Evolutionary conservation across 768 basidiomycete genomes (phyloP).

Genomic region (Hypholoma fasciculare): DNA sequence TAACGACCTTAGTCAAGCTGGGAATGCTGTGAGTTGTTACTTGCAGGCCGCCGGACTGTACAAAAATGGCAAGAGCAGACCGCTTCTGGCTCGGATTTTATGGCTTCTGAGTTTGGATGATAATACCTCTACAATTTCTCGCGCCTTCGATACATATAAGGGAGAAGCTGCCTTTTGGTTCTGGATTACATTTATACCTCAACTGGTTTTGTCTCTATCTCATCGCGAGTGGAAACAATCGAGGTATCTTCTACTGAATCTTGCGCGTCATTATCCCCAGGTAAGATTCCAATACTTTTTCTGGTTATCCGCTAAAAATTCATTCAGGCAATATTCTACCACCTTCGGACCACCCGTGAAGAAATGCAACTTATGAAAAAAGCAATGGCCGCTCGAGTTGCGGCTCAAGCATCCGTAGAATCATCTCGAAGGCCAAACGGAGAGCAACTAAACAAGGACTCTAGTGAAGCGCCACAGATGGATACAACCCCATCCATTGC

Average conservation of each 20-base stretch:
- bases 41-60: slow-evolving; percentile 95
- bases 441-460: slow-evolving; percentile 27
- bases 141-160: slow-evolving; percentile 92
- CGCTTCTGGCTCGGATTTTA: slow-evolving; percentile 87
- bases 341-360: slow-evolving; percentile 71
- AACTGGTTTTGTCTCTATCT: slow-evolving; percentile 85
- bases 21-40: slow-evolving; percentile 95
- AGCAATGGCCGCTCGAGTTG: slow-evolving; percentile 36
- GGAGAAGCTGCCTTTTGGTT: slow-evolving; percentile 98
- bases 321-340: slow-evolving; percentile 89
- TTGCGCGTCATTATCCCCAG: slow-evolving; percentile 93
- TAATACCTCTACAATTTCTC: slow-evolving; percentile 61
- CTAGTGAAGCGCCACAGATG: slow-evolving; percentile 19
- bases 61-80: slow-evolving; percentile 91
- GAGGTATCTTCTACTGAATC: slow-evolving; percentile 80
- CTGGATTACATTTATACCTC: slow-evolving; percentile 97
- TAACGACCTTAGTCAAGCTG: slow-evolving; percentile 71
- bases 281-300: slow-evolving; percentile 38
- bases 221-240: slow-evolving; percentile 94
- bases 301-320: slow-evolving; percentile 1
- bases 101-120: slow-evolving; percentile 98
- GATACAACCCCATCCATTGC: slow-evolving; percentile 17
- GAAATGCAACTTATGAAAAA: slow-evolving; percentile 44
- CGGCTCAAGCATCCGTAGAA: slow-evolving; percentile 30
- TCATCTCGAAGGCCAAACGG: slow-evolving; percentile 26